Percentiles rank a stretch among this genome's conserved stretches.
Evolutionary conservation across 1,284 basidiomycete species (phyloP).

Genomic region (Sanghuangporus sanghuang): DNA sequence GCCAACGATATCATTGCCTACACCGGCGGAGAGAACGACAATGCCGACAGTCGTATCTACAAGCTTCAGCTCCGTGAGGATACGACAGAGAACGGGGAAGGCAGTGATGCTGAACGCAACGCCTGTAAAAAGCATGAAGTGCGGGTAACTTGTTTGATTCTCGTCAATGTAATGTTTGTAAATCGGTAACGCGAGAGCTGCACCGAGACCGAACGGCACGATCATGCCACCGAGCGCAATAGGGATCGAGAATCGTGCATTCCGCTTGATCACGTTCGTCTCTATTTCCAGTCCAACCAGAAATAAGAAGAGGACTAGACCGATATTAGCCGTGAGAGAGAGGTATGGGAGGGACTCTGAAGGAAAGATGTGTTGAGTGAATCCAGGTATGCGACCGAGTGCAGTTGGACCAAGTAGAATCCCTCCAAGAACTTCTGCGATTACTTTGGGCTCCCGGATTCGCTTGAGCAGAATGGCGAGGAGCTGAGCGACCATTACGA

Average conservation of each 20-base stretch:
- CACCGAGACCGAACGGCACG: conserved; percentile 82
- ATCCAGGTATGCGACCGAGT: conserved; percentile 71
- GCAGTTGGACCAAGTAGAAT: conserved; percentile 86
- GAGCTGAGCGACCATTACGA: conserved; percentile 76
- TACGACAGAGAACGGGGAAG: conserved; percentile 91
- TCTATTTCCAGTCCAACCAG: conserved; percentile 92
- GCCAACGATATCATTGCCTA: conserved; percentile 85
- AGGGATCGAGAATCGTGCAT: conserved; percentile 44
- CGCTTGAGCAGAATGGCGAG: conserved; percentile 67
- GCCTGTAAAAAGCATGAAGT: conserved; percentile 93
- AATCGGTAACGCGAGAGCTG: conserved; percentile 74
- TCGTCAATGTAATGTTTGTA: conserved; percentile 77
- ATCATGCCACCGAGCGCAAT: conserved; percentile 65
- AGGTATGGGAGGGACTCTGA: conserved; percentile 68
- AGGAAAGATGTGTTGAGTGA: conserved; percentile 83
- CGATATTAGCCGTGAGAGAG: conserved; percentile 87
- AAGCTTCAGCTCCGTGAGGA: conserved; percentile 76
- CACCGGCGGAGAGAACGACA: conserved; percentile 89
- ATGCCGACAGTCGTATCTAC: conserved; percentile 92
- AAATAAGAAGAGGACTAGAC: conserved; percentile 89
- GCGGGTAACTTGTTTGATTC: conserved; percentile 60
- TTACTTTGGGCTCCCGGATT: conserved; percentile 84
- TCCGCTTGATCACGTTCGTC: conserved; percentile 66
- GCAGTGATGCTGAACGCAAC: conserved; percentile 93
- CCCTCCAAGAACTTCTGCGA: conserved; percentile 83